Conservation (phyloP, 495 filamentous ascomycete genomes). For the Xylaria telfairii region DNA sequence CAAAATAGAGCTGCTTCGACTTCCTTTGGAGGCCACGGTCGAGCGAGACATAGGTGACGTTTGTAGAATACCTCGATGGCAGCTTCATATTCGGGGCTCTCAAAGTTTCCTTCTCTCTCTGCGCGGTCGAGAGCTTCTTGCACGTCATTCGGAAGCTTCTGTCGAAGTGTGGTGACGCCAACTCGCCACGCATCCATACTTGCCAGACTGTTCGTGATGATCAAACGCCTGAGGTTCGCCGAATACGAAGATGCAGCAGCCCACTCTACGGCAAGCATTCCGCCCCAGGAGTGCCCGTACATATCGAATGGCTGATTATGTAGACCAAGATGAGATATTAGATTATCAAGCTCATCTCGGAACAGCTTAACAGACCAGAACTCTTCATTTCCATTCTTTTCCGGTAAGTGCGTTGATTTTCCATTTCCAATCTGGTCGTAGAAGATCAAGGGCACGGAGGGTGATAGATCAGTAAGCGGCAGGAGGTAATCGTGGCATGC, state of each 20-base stretch:
- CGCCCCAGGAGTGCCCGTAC: conserved; percentile 60
- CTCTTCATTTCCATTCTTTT: conserved; percentile 45
- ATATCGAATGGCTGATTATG: conserved; percentile 44
- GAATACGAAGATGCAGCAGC: conserved; percentile 34
- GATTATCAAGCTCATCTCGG: conserved; percentile 54
- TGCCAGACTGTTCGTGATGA: conserved; percentile 34
- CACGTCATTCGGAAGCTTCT: conserved; percentile 29
- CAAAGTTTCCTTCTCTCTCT: conserved; percentile 37
- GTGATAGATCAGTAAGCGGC: conserved; percentile 43
- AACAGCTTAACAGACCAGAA: conserved; percentile 60
- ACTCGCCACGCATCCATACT: conserved; percentile 33
- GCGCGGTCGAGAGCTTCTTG: conserved; percentile 27
- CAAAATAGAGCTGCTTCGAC: conserved; percentile 28
- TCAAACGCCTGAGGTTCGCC: conserved; percentile 33
- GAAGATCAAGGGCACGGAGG: conserved; percentile 46
- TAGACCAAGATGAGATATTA: conserved; percentile 50
- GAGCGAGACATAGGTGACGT: conserved; percentile 47
- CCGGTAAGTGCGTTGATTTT: conserved; percentile 50
- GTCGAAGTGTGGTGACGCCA: conserved; percentile 25
- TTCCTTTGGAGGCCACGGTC: conserved; percentile 45
- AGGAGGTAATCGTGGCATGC: conserved; percentile 51
- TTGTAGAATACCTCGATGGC: conserved; percentile 51
- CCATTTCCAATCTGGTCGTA: conserved; percentile 63
- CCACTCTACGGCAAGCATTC: conserved; percentile 52
- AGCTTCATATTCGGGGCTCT: conserved; percentile 51